Evolutionary conservation across 176 grass and related monocot species (phyloP), one percentile per base, ranked within the genome.

Genomic region (Miscanthus lutarioriparius): DNA sequence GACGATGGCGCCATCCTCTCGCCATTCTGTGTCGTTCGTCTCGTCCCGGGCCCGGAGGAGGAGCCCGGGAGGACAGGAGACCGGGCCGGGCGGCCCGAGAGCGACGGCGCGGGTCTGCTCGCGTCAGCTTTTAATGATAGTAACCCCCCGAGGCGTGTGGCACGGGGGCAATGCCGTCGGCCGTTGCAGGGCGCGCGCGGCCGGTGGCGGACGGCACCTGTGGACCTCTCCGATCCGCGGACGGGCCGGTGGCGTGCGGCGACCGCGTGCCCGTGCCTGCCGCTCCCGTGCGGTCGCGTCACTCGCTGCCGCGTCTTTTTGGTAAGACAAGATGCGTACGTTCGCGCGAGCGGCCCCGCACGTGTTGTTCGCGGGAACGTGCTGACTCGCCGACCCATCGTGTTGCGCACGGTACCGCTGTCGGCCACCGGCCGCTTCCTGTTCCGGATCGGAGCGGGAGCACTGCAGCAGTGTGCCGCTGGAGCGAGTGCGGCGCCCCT

Each of bases 281-380:
- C 35, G 75, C 54, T 40, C 35, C n/a, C 10, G 76, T 27, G 58
- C 38, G 76, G 58, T 58, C 37, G 58, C 58, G 76, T 79, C 76
- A 28, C 72, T 20, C 27, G 4, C 72, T 10, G 0, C 72, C 45
- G 72, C 45, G 54, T 59, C n/a, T 23, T 30, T 8, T 30, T 30
- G 23, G 20, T 51, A 51, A 51, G 16, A 51, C 1, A 2, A 40
- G 28, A 30, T 22, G 7, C 6, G 12, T 4, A 6, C 43, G 22
- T 23, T 23, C 13, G 40, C 23, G 23, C 70, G 1, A 8, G 16
- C 70, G 41, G 22, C n/a, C 38, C 22, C 22, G 69, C n/a, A 3
- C 4, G n/a, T 44, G 10, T 23, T 44, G 10, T 23, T 13, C 28
- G 54, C 54, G 7, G 56, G 56, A 22, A 3, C 53, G 53, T 22